Evolutionary conservation across 2,329 filamentous ascomycete species (phyloP).

Genomic region (Aotearoamyces nothofagi): DNA sequence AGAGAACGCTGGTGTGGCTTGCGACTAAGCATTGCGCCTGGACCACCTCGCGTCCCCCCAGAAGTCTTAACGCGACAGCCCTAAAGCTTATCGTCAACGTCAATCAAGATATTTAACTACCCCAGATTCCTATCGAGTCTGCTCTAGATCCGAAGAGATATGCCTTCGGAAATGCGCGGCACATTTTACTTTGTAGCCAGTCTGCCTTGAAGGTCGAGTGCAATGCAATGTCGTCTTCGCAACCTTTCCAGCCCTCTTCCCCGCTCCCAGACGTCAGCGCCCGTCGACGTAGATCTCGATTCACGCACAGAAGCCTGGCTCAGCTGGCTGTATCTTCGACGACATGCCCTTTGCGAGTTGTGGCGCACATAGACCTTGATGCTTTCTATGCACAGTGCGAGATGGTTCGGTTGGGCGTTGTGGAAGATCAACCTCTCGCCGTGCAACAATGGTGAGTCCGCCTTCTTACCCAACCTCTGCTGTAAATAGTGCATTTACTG

Average conservation of each 20-base stretch:
- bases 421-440: constrained; percentile 67
- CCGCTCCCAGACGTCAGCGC: constrained; percentile 19
- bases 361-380: constrained; percentile 90
- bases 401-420: constrained; percentile 66
- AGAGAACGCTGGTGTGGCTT: no score
- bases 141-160: no score
- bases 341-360: constrained; percentile 66
- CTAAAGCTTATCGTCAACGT: no score
- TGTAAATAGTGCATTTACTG: constrained; percentile 18
- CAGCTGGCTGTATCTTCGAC: constrained; percentile 58
- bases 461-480: constrained; percentile 1
- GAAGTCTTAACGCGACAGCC: no score
- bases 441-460: constrained; percentile 71
- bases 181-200: no score
- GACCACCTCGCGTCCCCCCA: no score
- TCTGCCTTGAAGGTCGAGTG: background rate
- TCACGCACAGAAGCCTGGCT: constrained; percentile 71
- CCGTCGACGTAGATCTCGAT: constrained; percentile 41
- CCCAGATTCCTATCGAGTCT: no score
- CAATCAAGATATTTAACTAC: no score
- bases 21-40: no score
- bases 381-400: constrained; percentile 97
- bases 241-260: constrained; percentile 29
- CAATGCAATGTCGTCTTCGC: constrained; percentile 29
- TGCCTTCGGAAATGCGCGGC: no score